Conservation (phyloP, 768 basidiomycete species). For the Tricholoma bakamatsutake region DNA sequence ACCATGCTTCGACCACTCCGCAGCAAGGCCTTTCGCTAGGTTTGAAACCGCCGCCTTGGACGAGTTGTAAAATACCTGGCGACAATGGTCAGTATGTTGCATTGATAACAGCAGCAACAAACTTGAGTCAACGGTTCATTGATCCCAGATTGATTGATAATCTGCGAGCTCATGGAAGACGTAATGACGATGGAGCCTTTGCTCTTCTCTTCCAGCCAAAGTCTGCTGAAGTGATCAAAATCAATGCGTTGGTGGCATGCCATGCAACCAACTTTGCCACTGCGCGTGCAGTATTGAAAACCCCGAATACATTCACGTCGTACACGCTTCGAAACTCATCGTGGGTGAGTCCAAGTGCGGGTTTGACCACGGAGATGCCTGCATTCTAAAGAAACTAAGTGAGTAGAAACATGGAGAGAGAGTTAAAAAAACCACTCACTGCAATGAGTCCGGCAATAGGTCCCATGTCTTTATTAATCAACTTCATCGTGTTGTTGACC, state of each 20-base stretch:
- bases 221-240: slow-evolving; percentile 20
- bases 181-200: slow-evolving; percentile 58
- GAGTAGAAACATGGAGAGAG: not conserved
- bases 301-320: slow-evolving; percentile 58
- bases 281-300: slow-evolving; percentile 57
- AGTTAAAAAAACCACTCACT: slow-evolving; percentile 24
- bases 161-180: slow-evolving; percentile 61
- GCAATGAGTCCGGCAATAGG: slow-evolving; percentile 51
- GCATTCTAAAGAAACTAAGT: slow-evolving; percentile 37
- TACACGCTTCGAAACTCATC: slow-evolving; percentile 54
- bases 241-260: no score
- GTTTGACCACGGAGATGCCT: slow-evolving; percentile 58
- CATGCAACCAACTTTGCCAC: slow-evolving; percentile 40
- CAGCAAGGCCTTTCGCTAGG: slow-evolving; percentile 50
- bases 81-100: slow-evolving; percentile 18
- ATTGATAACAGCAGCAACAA: not conserved
- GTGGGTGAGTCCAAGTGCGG: slow-evolving; percentile 46
- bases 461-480: slow-evolving; percentile 44
- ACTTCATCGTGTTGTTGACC: slow-evolving; percentile 37
- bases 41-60: slow-evolving; percentile 63
- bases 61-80: slow-evolving; percentile 53
- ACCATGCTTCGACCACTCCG: slow-evolving; percentile 50
- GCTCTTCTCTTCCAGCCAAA: slow-evolving; percentile 35
- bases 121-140: slow-evolving; percentile 51
- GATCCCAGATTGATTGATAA: slow-evolving; percentile 45